Evolutionary conservation across 148 eudicot species (phyloP), one percentile per base, ranked within the genome.

Genomic region (Rhododendron ferrugineum): DNA sequence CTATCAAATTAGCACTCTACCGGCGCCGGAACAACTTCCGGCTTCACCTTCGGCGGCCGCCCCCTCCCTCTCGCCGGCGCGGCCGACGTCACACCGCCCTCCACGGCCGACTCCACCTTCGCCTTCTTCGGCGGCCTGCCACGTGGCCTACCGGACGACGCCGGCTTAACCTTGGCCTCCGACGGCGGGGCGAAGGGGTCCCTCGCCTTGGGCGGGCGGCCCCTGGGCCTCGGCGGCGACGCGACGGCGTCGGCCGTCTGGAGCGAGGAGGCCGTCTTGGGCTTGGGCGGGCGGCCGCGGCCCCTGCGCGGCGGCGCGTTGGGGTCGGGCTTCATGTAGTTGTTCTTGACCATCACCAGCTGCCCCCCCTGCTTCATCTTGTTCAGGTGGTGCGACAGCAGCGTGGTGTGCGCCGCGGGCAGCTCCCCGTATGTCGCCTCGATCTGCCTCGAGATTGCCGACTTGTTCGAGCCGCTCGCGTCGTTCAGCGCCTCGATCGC

Each of bases 251-350:
- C 15, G 32, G 82, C 87, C 13, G 79, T 80, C 2, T 85, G 86
- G 2, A 70, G 70, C 20, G 77, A 66, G n/a, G 77, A 44, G 20
- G 77, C 66, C 16, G 77, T 47, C 50, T 91, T 90, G 22, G 82
- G 81, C 87, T 92, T 92, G 0, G 98, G 91, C 0, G 98, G 96
- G 0, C 98, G 90, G n/a, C 98, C 98, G 2, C 91, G 94, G 58
- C 93, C 93, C 0, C 90, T 88, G 30, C 82, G 84, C 2, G 88
- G 88, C 20, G 89, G 89, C 20, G 89, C 84, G 78, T 74, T 86
- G 26, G 87, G 92, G 76, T 77, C 92, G 36, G 92, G 91, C 23
- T 88, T 92, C 79, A 91, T 86, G 90, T 95, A 95, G 36, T 95
- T 93, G 75, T 94, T 93, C 84, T 93, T 94, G 58, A 90, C 30